Percentiles rank a stretch among this genome's conserved stretches.
phyloP scores from a whole-genome alignment of 805 yeast species.

The Ogataea paraovalis region DNA sequence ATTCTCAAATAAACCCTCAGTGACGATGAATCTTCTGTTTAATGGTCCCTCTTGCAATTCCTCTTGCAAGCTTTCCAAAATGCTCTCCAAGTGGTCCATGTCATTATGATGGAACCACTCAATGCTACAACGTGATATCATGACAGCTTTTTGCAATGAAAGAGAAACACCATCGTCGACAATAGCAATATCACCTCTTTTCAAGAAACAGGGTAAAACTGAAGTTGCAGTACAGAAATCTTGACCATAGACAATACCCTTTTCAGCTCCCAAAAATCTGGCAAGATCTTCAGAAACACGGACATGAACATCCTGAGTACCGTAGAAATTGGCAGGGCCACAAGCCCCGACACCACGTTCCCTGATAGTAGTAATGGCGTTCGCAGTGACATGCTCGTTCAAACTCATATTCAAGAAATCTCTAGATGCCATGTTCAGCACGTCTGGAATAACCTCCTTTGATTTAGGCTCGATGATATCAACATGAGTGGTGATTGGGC shows the following conservation, averaged over 20 bases:
- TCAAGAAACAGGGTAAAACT: slow-evolving; percentile 88
- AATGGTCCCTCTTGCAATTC: slow-evolving; percentile 66
- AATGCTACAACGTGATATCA: slow-evolving; percentile 80
- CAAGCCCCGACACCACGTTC: slow-evolving; percentile 95
- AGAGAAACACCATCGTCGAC: slow-evolving; percentile 78
- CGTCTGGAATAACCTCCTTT: slow-evolving; percentile 27
- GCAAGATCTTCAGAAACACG: slow-evolving; percentile 74
- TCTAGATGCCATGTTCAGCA: slow-evolving; percentile 64
- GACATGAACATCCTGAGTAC: slow-evolving; percentile 88
- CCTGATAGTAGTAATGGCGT: slow-evolving; percentile 55
- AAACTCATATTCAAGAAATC: slow-evolving; percentile 67
- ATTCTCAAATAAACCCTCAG: slow-evolving; percentile 85
- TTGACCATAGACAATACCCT: slow-evolving; percentile 86
- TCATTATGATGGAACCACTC: slow-evolving; percentile 87
- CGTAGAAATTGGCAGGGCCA: slow-evolving; percentile 97
- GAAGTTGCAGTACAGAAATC: slow-evolving; percentile 84
- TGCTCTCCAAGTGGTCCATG: slow-evolving; percentile 70
- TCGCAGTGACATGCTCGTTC: slow-evolving; percentile 41
- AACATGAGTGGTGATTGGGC: slow-evolving; percentile 44
- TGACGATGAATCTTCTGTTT: slow-evolving; percentile 85
- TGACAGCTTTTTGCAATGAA: slow-evolving; percentile 82
- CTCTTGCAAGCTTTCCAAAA: slow-evolving; percentile 57
- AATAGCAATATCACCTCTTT: slow-evolving; percentile 89
- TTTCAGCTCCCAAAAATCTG: slow-evolving; percentile 69
- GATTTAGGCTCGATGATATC: slow-evolving; percentile 27